phyloP scores from a whole-genome alignment of 345 rosid species.

The Kernera saxatilis region DNA sequence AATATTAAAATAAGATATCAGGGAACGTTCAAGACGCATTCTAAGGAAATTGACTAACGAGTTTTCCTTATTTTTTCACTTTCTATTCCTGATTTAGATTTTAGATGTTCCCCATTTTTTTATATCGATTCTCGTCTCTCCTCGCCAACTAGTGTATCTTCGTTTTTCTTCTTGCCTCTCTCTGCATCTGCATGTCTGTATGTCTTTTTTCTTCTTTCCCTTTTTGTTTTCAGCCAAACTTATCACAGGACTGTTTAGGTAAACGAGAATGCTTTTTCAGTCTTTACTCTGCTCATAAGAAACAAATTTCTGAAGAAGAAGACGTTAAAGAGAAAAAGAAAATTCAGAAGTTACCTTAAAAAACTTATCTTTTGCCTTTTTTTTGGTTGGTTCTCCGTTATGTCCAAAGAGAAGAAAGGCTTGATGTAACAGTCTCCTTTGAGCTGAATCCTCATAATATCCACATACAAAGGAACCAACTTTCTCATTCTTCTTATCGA shows the following conservation, averaged over 20 bases:
- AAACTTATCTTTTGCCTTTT: not conserved
- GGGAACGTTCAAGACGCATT: not conserved
- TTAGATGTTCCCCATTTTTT: not conserved
- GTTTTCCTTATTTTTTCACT: not conserved
- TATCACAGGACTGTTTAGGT: not conserved
- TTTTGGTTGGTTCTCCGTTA: not conserved
- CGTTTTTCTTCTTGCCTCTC: not conserved
- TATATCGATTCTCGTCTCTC: not conserved
- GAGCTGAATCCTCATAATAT: not conserved
- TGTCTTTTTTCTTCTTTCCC: not conserved
- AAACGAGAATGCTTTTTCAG: not conserved
- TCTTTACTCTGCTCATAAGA: not conserved
- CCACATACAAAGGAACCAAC: not conserved
- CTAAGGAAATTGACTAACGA: not conserved
- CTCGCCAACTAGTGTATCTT: not conserved
- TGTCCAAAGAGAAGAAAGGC: not conserved
- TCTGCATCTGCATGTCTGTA: not conserved
- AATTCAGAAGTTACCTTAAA: not conserved
- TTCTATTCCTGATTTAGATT: not conserved
- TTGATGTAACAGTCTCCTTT: not conserved
- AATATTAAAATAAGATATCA: too few relatives aligned
- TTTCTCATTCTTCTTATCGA: not conserved
- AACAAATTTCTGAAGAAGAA: not conserved
- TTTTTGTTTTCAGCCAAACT: not conserved
- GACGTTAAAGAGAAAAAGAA: too few relatives aligned